Evolutionary conservation across 192 early-diverging fungal species (phyloP), one percentile per base, ranked within the genome.

Genomic region (Borealophlyctis nickersoniae): DNA sequence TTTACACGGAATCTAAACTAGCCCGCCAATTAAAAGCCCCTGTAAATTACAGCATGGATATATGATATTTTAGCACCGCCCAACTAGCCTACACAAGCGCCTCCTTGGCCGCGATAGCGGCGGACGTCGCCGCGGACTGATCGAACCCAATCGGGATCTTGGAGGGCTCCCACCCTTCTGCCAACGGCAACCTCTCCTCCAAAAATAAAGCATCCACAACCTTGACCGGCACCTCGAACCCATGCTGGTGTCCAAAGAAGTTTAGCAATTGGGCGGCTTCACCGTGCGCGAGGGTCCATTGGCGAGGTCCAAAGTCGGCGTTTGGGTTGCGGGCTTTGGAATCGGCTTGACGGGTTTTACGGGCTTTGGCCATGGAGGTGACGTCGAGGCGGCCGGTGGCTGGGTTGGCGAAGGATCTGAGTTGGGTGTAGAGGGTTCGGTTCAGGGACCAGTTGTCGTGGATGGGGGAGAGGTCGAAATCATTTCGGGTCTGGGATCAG

Each of bases 381-480:
- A n/a, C n/a, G n/a, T n/a, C n/a, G n/a, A n/a, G n/a, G n/a, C n/a
- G n/a, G n/a, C n/a, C n/a, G n/a, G n/a, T n/a, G n/a, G n/a, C n/a
- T n/a, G n/a, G n/a, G n/a, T n/a, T n/a, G n/a, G n/a, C n/a, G n/a
- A n/a, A n/a, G n/a, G n/a, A n/a, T n/a, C n/a, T n/a, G n/a, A 66
- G 26, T 30, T 66, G 65, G 27, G 58, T 34, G 50, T 66, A 66
- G 2, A 66, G 49, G 3, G 65, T 66, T 4, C 32, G 56, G 57
- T 66, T 66, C 45, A 66, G 52, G 26, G 36, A 28, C 0, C 27
- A 66, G 48, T 66, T 66, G 65, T 66, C 65, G 53, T 31, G 16
- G n/a, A 3, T 24, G 28, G 55, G 55, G 2, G 33, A 36, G 16
- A 34, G 16, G 52, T 50, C 19, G 34, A 23, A 36, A 36, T 66